Evolutionary conservation across 2,329 filamentous ascomycete species (phyloP).

Genomic region (Stemphylium vesicarium): DNA sequence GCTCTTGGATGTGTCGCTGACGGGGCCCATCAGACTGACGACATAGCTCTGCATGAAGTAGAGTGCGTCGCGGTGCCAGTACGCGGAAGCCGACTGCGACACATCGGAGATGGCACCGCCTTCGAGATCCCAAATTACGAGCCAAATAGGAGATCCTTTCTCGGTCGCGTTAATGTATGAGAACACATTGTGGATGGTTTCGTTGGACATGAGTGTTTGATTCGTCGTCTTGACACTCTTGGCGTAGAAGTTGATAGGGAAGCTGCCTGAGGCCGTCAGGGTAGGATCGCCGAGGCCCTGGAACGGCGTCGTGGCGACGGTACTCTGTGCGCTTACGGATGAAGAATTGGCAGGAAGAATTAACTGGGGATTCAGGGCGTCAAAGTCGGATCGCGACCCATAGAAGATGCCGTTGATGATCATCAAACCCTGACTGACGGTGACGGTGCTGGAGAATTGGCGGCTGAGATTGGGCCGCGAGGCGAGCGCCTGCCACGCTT

Average conservation of each 20-base stretch:
- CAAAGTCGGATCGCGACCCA: slow-evolving; percentile 40
- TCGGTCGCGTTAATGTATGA: slow-evolving; percentile 38
- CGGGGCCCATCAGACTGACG: slow-evolving; percentile 39
- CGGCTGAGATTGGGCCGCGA: slow-evolving; percentile 39
- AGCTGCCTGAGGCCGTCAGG: slow-evolving; percentile 37
- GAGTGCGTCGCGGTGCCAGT: slow-evolving; percentile 41
- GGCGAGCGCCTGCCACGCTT: slow-evolving; percentile 46
- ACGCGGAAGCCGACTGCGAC: slow-evolving; percentile 39
- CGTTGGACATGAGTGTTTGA: slow-evolving; percentile 39
- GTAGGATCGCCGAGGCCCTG: slow-evolving; percentile 41
- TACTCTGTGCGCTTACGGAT: background rate
- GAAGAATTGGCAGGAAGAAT: slow-evolving; percentile 28
- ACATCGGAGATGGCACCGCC: slow-evolving; percentile 45
- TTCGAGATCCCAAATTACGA: slow-evolving; percentile 45
- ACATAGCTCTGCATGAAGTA: slow-evolving; percentile 49
- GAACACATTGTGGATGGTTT: slow-evolving; percentile 42
- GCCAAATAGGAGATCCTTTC: slow-evolving; percentile 44
- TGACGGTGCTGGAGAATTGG: slow-evolving; percentile 44
- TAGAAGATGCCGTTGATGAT: slow-evolving; percentile 46
- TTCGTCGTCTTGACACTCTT: slow-evolving; percentile 44
- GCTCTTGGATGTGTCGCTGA: slow-evolving; percentile 39
- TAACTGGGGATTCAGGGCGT: slow-evolving; percentile 40
- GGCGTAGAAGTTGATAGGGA: slow-evolving; percentile 44
- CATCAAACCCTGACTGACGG: slow-evolving; percentile 36
- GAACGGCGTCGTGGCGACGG: no score